Base-by-base conservation (phyloP, 2,329 filamentous ascomycete genomes). In the Xylariales sp. region DNA sequence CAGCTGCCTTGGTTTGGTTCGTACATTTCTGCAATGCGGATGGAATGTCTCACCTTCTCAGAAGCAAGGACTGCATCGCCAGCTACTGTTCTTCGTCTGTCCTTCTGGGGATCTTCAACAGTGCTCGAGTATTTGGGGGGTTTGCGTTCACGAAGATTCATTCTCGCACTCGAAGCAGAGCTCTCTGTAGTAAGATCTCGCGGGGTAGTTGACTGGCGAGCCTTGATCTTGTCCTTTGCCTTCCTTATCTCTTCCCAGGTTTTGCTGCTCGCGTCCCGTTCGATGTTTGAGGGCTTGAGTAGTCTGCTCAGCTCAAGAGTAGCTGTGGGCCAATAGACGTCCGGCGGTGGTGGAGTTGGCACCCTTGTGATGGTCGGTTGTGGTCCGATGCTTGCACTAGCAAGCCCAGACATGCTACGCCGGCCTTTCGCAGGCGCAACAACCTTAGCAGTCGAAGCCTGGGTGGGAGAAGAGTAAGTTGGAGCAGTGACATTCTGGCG, bases 321-420 rank as follows among this genome's bases (percentile, higher is more conserved):
- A n/a, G 90, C 89, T 20, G 84, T 76, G 0, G 83, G 78, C 93
- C 91, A 97, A 31, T 86, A 76, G 1, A 97, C 84, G 32, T 90
- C 85, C 3, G 90, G 88, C 1, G 84, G 78, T 7, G 87, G 86
- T 1, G 84, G 83, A 3, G 82, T 79, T 3, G 78, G 71, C 21
- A 70, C 62, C 27, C 73, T 64, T 12, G 65, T 62, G 16, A 55
- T 44, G 10, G 55, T 43, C 12, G 47, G 40, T 29, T 66, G 63
- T 18, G 69, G 52, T 25, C 63, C 51, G 25, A 68, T 65, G 33
- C 18, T 27, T 10, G 29, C 7, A 15, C 15, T 40, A 7, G 36
- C 21, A 14, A 78, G 63, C 8, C 73, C 74, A 2, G 83, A 84
- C 20, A 81, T 62, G 48, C 73, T 85, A 20, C 82, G 74, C 31